These are phyloP conservation scores for Myriangium duriaei DNA, from an alignment of 2,329 filamentous ascomycete species.

Conservation along the genomic window DNA sequence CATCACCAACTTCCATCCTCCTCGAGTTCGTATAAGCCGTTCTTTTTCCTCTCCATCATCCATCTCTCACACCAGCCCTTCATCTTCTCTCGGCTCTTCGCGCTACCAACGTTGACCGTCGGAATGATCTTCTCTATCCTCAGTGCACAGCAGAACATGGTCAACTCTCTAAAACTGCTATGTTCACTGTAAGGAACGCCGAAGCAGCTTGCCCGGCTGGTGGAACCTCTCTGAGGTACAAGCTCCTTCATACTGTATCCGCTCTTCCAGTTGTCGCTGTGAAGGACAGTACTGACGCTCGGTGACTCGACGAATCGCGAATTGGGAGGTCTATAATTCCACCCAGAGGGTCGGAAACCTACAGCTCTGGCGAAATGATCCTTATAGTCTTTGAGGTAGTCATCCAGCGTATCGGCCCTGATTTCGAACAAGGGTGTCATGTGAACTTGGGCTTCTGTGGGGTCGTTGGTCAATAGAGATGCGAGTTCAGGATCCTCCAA, in stretches of 20 bases:
- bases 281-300: conserved; percentile 50
- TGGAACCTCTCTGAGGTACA: conserved; percentile 70
- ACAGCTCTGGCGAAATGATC: conserved; percentile 76
- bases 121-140: conserved; percentile 83
- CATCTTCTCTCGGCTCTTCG: conserved; percentile 52
- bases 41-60: conserved; percentile 49
- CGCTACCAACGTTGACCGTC: conserved; percentile 73
- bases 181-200: conserved; percentile 95
- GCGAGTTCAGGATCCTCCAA: conserved; percentile 76
- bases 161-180: conserved; percentile 85
- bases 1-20: conserved; percentile 16
- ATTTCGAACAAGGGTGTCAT: conserved; percentile 97
- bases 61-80: conserved; percentile 54
- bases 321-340: conserved; percentile 72
- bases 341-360: conserved; percentile 84
- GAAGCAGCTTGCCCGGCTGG: conserved; percentile 71
- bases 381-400: conserved; percentile 71
- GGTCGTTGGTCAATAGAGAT: conserved; percentile 64
- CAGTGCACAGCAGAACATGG: conserved; percentile 81
- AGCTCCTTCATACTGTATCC: conserved; percentile 61
- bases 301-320: conserved; percentile 51
- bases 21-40: conserved; percentile 40
- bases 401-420: conserved; percentile 75
- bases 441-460: conserved; percentile 81
- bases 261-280: conserved; percentile 61